Base-by-base conservation (phyloP, 2,329 filamentous ascomycete genomes). In the Phialophora tarda region DNA sequence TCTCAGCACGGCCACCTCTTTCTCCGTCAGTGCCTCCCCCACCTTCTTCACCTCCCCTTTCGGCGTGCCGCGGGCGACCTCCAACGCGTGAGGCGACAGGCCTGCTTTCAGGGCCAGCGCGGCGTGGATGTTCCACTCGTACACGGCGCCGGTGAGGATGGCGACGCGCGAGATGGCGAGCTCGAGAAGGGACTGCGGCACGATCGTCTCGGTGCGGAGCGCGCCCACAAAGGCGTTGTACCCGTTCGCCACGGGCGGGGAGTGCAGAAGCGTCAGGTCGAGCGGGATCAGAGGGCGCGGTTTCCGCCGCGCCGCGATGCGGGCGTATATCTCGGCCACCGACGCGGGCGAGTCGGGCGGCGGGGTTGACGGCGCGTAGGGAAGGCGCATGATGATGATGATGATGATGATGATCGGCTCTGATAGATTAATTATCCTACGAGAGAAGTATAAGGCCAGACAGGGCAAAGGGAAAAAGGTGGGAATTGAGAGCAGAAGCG, bases 121-220 rank as follows among this genome's bases (percentile, higher is more conserved):
- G 8, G 89, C 89, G 76, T 96, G 92, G 65, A 91, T 87, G 44
- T 82, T 86, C 92, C 91, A 96, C 77, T 96, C 92, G 78, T 93
- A 96, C 85, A 90, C 91, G 0, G 92, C 92, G 30, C 83, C 77
- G 76, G 94, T 96, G 70, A 92, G 85, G 6, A 90, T 89, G 4
- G 92, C 92, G 7, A 96, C 90, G 57, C 92, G 85, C 72, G 87
- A 91, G 71, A 96, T 92, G 65, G 90, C 89, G 17, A 93, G 82
- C 80, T 96, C 92, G 68, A 91, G 87, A 28, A 93, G 70, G 10
- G 74, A 77, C 3, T 77, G 74, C 12, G 82, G 74, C 1, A 87
- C 75, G 3, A 79, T 75, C 0, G 83, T 86, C 58, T 80, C 76
- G 0, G 80, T 83, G 61, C 85, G 82, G 60, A 87, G 84, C 8